Base-by-base conservation (phyloP, 495 filamentous ascomycete species). In the Podospora didyma region DNA sequence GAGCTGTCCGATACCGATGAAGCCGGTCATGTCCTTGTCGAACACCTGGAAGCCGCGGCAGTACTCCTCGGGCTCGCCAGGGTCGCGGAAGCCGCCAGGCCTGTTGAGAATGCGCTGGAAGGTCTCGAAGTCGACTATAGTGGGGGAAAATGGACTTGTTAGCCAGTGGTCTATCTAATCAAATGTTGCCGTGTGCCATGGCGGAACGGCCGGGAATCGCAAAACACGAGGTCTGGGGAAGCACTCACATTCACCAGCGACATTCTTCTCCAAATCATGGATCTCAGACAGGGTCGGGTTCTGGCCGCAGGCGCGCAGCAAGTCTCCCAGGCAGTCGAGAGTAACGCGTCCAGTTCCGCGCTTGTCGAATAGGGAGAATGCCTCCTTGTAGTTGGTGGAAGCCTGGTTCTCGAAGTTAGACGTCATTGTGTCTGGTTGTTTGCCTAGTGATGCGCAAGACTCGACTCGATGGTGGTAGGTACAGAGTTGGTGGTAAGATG, bases 331-430 rank as follows among this genome's bases (percentile, higher is more conserved):
- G 52, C 86, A 88, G 54, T 92, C 88, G 70, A 90, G 80, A 10
- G 87, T 71, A 63, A 97, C 94, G 57, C 89, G 92, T 60, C 90
- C 90, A 68, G 87, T 93, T 66, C 95, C 94, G 66, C 94, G 92
- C 82, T 96, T 96, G 79, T 98, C 94, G 81, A 97, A 98, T 68
- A 98, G 90, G 49, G 91, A 90, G 80, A 98, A 98, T 59, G 94
- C 94, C 87, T 98, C 94, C 81, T 97, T 97, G 89, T 97, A 98
- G 85, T 98, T 97, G 71, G 94, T 97, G 53, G 89, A 92, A 77
- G 93, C 90, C 92, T 96, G 85, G 51, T 64, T 61, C 51, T 75
- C 73, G 58, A 66, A 73, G 53, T 78, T 79, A 77, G 78, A 67
- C 28, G 73, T 65, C 77, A 79, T 80, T 56, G 34, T 67, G 61